phyloP scores from a whole-genome alignment of 495 filamentous ascomycete species.

The Glonium stellatum region DNA sequence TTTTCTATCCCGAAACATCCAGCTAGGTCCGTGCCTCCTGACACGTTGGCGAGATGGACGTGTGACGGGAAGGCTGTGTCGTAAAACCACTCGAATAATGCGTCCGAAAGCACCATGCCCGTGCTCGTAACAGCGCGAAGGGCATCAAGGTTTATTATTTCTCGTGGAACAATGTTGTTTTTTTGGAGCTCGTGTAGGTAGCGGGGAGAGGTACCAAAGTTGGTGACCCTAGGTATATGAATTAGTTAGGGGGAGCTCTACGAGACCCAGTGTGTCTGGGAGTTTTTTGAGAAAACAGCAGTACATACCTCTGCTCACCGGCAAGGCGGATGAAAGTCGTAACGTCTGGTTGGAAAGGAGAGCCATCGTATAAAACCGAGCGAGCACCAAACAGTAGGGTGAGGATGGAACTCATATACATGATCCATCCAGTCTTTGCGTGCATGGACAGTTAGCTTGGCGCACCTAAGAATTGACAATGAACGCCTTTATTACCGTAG shows the following conservation, averaged over 20 bases:
- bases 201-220: slow-evolving; percentile 64
- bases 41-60: slow-evolving; percentile 63
- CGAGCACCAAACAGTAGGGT: slow-evolving; percentile 50
- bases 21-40: slow-evolving; percentile 71
- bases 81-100: slow-evolving; percentile 77
- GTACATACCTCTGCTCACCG: slow-evolving; percentile 49
- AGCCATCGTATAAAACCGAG: slow-evolving; percentile 67
- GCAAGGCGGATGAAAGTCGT: slow-evolving; percentile 52
- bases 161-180: slow-evolving; percentile 49
- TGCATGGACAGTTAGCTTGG: background rate
- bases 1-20: slow-evolving; percentile 64
- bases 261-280: too few species aligned
- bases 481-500: slow-evolving; percentile 48
- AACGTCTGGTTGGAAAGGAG: slow-evolving; percentile 62
- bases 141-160: slow-evolving; percentile 53
- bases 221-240: slow-evolving; percentile 37
- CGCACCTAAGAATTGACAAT: background rate
- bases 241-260: background rate
- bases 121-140: slow-evolving; percentile 58
- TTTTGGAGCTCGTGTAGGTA: slow-evolving; percentile 66
- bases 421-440: slow-evolving; percentile 67
- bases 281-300: slow-evolving; percentile 29
- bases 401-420: slow-evolving; percentile 59
- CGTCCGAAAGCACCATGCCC: slow-evolving; percentile 70
- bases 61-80: slow-evolving; percentile 61